Percentiles rank a stretch among this genome's conserved stretches.
Conservation (phyloP, 2,329 filamentous ascomycete species). For the Ilyonectria sp. region DNA sequence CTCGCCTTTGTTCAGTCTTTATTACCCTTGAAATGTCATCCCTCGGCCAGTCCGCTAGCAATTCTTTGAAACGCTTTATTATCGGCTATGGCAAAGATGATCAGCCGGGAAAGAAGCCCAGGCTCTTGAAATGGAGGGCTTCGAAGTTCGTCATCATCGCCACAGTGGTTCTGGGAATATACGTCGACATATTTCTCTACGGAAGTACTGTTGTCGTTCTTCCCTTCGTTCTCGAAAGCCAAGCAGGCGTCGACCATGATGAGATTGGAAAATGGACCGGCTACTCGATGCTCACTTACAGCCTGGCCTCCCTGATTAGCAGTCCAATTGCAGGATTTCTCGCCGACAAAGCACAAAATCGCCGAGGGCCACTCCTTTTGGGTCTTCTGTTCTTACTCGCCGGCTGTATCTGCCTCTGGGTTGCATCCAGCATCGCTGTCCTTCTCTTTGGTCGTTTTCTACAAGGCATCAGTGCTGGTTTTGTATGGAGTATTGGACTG, state of each 20-base stretch:
- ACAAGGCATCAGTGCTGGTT: slow-evolving; percentile 28
- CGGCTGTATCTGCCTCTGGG: slow-evolving; percentile 26
- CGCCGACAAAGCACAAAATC: slow-evolving; percentile 30
- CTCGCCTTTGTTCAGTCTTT: not conserved
- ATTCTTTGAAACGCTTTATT: slow-evolving; percentile 13
- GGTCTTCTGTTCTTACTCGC: slow-evolving; percentile 25
- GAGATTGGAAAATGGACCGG: slow-evolving; percentile 19
- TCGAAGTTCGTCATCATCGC: slow-evolving; percentile 26
- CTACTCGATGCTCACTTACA: slow-evolving; percentile 32
- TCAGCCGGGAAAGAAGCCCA: not conserved
- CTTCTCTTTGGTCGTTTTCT: slow-evolving; percentile 27
- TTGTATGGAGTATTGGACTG: slow-evolving; percentile 34
- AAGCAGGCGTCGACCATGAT: slow-evolving; percentile 9
- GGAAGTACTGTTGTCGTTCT: slow-evolving; percentile 33
- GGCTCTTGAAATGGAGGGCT: slow-evolving; percentile 20
- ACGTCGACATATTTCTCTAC: slow-evolving; percentile 37
- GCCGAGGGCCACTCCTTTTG: slow-evolving; percentile 23
- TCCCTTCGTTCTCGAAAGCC: slow-evolving; percentile 31
- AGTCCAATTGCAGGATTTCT: slow-evolving; percentile 29
- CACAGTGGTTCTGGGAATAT: slow-evolving; percentile 33
- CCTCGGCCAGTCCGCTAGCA: not conserved
- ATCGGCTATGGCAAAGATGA: slow-evolving; percentile 9
- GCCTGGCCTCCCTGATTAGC: slow-evolving; percentile 20
- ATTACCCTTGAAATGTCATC: not conserved
- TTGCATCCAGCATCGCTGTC: not conserved